Base-by-base conservation (phyloP, 306 rosid genomes). In the Adenanthera pavonina region DNA sequence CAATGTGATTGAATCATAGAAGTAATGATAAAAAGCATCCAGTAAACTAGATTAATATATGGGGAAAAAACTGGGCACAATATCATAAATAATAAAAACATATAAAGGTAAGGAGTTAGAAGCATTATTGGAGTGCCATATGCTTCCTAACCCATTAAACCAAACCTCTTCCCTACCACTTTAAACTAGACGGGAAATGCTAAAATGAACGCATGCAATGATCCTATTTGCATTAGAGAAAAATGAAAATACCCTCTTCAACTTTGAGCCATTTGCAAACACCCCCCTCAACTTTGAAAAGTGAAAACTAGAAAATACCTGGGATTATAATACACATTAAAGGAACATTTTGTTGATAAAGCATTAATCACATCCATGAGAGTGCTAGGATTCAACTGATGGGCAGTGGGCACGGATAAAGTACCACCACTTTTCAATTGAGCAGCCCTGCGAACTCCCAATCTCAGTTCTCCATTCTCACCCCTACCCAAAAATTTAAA, bases 401-500 rank as follows among this genome's bases (percentile, higher is more conserved):
- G 94, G 76, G 89, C 84, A 60, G 87, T 61, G 36, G 87, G 80
- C 72, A 82, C 79, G 8, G 89, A 87, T 76, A 84, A 85, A 47
- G 86, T 38, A 65, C 90, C 85, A 17, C 88, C 79, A 65, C 84
- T 84, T 92, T 96, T 96, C 69, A 93, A 83, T 48, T 91, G 99
- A 65, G 87, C 81, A 3, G 98, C 99, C 86, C 98, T 87, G 19
- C 99, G 91, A 75, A 96, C 90, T 65, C 99, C 99, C 33, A 96
- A 82, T 74, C 99, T 89, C 85, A 96, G 78, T 36, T 85, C 98
- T 65, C 99, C 99, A 81, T 96, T 97, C 6, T 93, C 92, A 43
- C 94, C 99, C 91, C 99, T 95, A 62, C 19, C 38, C n/a, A 40
- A 80, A 61, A 47, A 5, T 80, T 46, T 62, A 40, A 75, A 16